Evolutionary conservation across 805 yeast species (phyloP), one percentile per base, ranked within the genome.

Genomic region (Cephaloascus albidus): DNA sequence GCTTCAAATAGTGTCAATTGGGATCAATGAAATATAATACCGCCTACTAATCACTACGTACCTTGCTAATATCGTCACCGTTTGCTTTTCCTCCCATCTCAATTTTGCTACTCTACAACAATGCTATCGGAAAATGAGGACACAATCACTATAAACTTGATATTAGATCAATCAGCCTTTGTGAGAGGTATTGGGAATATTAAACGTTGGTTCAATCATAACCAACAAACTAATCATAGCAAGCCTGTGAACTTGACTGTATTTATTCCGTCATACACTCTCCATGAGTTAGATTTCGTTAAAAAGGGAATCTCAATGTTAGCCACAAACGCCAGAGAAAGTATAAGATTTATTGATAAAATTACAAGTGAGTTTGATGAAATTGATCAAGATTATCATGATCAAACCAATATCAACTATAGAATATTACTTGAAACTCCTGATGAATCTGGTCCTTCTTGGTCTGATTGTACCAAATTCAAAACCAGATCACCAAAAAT

Each of bases 171-270:
- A 17, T 72, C 85, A 4, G 79, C 85, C 2, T 66, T 82, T 44
- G 76, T 78, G 16, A 73, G 79, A 40, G 90, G 87, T 2, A 63
- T 82, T 35, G 85, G 85, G 0, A 77, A 76, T 48, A 66, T 82
- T 50, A 76, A 76, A 51, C 60, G 76, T 48, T 82, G 88, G 88
- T 64, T 70, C 42, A 59, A 66, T 37, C 50, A 63, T 45, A 53
- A 64, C 37, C 36, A 61, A 14, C 58, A 57, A 34, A 38, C 43
- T 23, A 47, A 49, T 4, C 35, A 43, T 3, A 40, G 48, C n/a
- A 59, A 51, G 15, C 33, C 38, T 12, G 44, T 60, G 15, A 36
- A 44, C 2, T 54, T 69, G 23, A 57, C 58, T 44, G 53, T 78
- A 40, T 68, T 60, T 56, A 59, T 82, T 47, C 81, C 85, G 18